These are phyloP conservation scores for Hippophae rhamnoides DNA, from an alignment of 306 rosid genomes.

Conservation along the genomic window DNA sequence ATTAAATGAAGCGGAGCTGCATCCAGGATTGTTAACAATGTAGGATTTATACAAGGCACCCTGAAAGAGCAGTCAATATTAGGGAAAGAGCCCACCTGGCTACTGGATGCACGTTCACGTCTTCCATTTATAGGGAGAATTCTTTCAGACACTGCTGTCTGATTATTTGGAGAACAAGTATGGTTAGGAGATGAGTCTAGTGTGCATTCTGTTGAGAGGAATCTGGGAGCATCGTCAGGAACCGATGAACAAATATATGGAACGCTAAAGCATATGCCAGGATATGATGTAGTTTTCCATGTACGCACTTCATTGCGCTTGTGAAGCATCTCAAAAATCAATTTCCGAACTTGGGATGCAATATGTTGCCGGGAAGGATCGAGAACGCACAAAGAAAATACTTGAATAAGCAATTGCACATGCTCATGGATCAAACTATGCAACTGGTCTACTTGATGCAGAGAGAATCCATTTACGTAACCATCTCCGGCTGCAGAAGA, in stretches of 20 bases:
- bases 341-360: slow-evolving; percentile 70
- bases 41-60: slow-evolving; percentile 56
- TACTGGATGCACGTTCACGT: slow-evolving; percentile 21
- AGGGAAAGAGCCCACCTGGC: slow-evolving; percentile 35
- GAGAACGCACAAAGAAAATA: slow-evolving; percentile 60
- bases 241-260: slow-evolving; percentile 32
- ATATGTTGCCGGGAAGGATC: slow-evolving; percentile 68
- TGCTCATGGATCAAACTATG: slow-evolving; percentile 80
- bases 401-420: slow-evolving; percentile 88
- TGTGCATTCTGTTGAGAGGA: slow-evolving; percentile 24
- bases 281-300: slow-evolving; percentile 57
- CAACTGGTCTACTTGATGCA: slow-evolving; percentile 72
- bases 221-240: slow-evolving; percentile 36
- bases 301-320: slow-evolving; percentile 50
- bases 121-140: slow-evolving; percentile 28
- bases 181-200: slow-evolving; percentile 28
- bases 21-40: slow-evolving; percentile 53
- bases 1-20: slow-evolving; percentile 69
- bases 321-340: slow-evolving; percentile 70
- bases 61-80: slow-evolving; percentile 40
- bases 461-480: slow-evolving; percentile 67
- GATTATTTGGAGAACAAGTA: slow-evolving; percentile 32
- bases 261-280: slow-evolving; percentile 57
- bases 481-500: slow-evolving; percentile 41
- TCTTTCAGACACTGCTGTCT: slow-evolving; percentile 18